Evolutionary conservation across 768 basidiomycete genomes (phyloP), one percentile per base, ranked within the genome.

Genomic region (Rhodotorula toruloides): DNA sequence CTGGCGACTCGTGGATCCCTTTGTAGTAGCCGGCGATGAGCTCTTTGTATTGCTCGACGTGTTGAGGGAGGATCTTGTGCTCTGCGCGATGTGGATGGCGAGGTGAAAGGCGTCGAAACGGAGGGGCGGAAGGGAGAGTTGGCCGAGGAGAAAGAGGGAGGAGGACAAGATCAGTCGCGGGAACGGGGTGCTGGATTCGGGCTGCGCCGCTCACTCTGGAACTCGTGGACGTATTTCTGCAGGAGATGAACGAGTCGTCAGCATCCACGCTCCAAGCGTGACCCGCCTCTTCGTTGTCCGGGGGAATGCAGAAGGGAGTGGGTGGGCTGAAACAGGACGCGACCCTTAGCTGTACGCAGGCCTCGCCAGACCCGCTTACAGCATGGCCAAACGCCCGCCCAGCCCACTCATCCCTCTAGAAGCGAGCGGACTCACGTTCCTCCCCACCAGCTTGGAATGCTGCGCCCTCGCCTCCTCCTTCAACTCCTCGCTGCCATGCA

Each of bases 401-500:
- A 11, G 25, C 14, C 6, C 55, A n/a, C n/a, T n/a, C n/a, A n/a
- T n/a, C 31, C 14, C 17, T n/a, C 19, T 10, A 10, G 39, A 48
- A 43, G 13, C 17, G 29, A 17, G 46, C 4, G 21, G 16, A 62
- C 69, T 25, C 29, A 71, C 69, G 29, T 92, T 91, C 64, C 94
- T 81, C 40, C 90, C 94, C 46, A 99, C 87, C 13, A 93, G 79
- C 73, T 85, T 83, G 4, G 90, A 92, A 77, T 98, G 92, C 74
- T 93, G 89, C 62, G 84, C 83, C 50, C 83, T 79, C 63, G 87
- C 86, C 43, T 86, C 89, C 74, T 83, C 82, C 79, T 89, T 88
- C 50, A 93, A 93, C 74, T 91, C 86, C 52, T 86, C 86, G 37
- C 90, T 92, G n/a, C 96, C 96, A 78, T 98, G 92, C 63, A 99